A percentile compares a stretch with the other conserved stretches of the same genome.
Evolutionary conservation across 192 early-diverging fungal genomes (phyloP).

Genomic region (Phlyctochytrium bullatum): DNA sequence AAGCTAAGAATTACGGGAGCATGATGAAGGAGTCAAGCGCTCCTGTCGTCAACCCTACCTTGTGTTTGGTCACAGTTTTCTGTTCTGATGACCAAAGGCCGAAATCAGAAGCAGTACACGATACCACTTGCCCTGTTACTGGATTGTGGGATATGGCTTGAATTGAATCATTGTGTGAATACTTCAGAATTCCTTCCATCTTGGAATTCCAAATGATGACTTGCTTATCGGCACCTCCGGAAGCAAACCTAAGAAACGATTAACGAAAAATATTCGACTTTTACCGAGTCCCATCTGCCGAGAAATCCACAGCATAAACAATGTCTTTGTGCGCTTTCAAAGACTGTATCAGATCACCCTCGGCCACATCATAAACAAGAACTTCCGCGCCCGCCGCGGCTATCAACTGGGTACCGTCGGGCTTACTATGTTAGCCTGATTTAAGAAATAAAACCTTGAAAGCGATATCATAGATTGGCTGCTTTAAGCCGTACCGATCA

Average conservation of each 20-base stretch:
- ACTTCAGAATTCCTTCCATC: conserved; percentile 54
- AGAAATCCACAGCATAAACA: conserved; percentile 40
- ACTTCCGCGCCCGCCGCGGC: conserved; percentile 49
- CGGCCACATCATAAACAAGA: conserved; percentile 51
- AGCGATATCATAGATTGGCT: conserved; percentile 53
- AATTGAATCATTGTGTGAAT: conserved; percentile 56
- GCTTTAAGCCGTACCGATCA: conserved; percentile 38
- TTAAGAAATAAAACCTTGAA: conserved; percentile 31
- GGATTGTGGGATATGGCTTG: conserved; percentile 49
- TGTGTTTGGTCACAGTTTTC: conserved; percentile 54
- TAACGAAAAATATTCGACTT: conserved; percentile 13
- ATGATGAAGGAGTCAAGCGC: neutral
- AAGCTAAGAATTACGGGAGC: neutral
- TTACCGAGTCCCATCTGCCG: conserved; percentile 33
- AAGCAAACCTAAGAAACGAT: conserved; percentile 40
- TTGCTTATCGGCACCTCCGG: conserved; percentile 60
- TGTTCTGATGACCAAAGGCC: conserved; percentile 56
- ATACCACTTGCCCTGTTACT: conserved; percentile 45
- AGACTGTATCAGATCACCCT: conserved; percentile 51
- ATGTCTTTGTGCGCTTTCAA: conserved; percentile 57
- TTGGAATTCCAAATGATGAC: conserved; percentile 59
- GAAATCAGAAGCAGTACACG: conserved; percentile 54
- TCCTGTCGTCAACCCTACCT: conserved; percentile 27
- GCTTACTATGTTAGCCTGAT: conserved; percentile 5
- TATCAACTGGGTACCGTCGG: conserved; percentile 47